Percentiles rank a stretch among this genome's conserved stretches.
Conservation (phyloP, 2,329 filamentous ascomycete genomes). For the Annulohypoxylon truncatum region DNA sequence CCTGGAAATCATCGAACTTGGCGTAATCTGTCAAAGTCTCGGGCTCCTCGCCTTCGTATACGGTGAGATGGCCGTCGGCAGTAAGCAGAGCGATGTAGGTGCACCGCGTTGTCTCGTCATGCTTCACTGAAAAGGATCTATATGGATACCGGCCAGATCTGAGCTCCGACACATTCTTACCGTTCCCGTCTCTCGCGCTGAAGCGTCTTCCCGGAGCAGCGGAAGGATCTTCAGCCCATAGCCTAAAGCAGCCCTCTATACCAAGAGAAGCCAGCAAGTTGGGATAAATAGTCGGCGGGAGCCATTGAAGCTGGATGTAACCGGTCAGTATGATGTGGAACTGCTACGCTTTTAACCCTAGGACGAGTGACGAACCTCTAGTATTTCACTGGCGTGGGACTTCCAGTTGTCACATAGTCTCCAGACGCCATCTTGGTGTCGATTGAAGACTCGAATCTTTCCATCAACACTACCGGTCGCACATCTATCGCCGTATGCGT, state of each 20-base stretch:
- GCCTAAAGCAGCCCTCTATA: constrained; percentile 87
- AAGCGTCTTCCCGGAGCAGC: constrained; percentile 85
- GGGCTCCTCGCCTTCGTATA: constrained; percentile 87
- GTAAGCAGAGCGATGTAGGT: constrained; percentile 89
- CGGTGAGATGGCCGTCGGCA: constrained; percentile 80
- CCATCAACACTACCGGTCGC: constrained; percentile 93
- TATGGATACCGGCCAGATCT: constrained; percentile 73
- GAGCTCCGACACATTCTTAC: constrained; percentile 66
- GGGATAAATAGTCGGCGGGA: constrained; percentile 87
- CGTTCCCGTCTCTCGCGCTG: constrained; percentile 65
- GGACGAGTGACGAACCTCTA: constrained; percentile 71
- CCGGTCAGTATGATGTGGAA: constrained; percentile 37
- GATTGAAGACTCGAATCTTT: constrained; percentile 90
- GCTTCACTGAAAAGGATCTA: constrained; percentile 85
- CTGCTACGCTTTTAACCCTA: not conserved
- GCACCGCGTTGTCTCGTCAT: constrained; percentile 81
- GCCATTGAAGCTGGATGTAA: constrained; percentile 82
- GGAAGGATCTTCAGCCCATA: constrained; percentile 92
- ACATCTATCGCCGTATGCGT: constrained; percentile 91
- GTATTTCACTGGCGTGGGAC: constrained; percentile 89
- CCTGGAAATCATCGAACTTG: constrained; percentile 78
- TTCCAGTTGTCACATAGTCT: constrained; percentile 86
- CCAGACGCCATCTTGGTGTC: constrained; percentile 82
- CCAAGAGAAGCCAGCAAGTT: constrained; percentile 88
- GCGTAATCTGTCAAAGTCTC: constrained; percentile 83